Evolutionary conservation across 768 basidiomycete genomes (phyloP).

Genomic region (Pleurotus platypus): DNA sequence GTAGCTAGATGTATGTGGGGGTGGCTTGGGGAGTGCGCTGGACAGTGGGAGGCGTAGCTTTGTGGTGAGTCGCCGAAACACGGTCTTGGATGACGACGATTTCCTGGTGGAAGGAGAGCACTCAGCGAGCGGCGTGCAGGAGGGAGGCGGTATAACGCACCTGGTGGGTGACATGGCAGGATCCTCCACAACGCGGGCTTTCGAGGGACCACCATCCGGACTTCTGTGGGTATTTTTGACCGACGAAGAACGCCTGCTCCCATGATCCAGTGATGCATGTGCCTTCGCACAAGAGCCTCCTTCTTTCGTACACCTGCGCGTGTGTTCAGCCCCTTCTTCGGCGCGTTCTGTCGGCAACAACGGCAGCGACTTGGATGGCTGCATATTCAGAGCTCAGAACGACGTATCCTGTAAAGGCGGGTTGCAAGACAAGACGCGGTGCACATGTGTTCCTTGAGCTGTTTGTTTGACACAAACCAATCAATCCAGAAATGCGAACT

Average conservation of each 20-base stretch:
- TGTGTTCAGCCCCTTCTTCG: background rate
- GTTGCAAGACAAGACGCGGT: background rate
- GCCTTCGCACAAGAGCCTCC: background rate
- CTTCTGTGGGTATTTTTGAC: background rate
- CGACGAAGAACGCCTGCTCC: background rate
- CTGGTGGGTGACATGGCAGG: background rate
- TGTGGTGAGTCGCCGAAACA: slow-evolving; percentile 29
- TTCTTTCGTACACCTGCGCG: background rate
- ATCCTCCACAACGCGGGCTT: background rate
- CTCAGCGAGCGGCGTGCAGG: too few species aligned
- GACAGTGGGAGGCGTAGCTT: slow-evolving; percentile 16
- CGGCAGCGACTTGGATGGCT: background rate
- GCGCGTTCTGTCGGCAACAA: background rate
- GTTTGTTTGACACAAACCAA: background rate
- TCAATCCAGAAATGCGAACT: background rate
- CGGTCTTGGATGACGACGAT: slow-evolving; percentile 12
- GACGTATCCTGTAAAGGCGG: background rate
- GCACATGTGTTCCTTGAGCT: background rate
- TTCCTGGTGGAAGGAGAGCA: background rate
- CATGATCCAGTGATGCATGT: background rate
- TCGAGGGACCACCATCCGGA: background rate
- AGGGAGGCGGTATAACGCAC: background rate
- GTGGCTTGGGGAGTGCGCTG: slow-evolving; percentile 11
- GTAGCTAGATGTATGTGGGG: slow-evolving; percentile 18
- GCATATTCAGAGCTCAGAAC: background rate